Base-by-base conservation (phyloP, 768 basidiomycete species). In the Rhodotorula kratochvilovae region DNA sequence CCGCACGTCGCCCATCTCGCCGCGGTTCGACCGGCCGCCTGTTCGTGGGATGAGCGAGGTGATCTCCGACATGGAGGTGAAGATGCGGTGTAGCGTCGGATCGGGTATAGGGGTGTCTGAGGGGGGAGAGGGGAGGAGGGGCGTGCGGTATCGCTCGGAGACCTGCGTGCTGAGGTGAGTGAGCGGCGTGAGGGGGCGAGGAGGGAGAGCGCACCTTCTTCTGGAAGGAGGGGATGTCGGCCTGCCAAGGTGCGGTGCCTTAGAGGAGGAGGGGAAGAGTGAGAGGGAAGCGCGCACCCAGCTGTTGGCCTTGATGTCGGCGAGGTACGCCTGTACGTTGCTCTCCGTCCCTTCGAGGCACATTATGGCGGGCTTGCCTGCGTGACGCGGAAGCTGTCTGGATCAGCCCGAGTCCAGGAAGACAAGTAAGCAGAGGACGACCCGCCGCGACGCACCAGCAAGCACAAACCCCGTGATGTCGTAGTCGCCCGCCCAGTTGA, bases 151-250 rank as follows among this genome's bases (percentile, higher is more conserved):
- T 39, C 81, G 78, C 69, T 82, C 82, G 2, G 81, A 78, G 23
- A 82, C 78, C 78, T 81, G 33, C 33, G 17, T 15, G 54, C 54
- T 16, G 16, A 25, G 42, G 45, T 45, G 25, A 29, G 51, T 78
- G 31, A 35, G 31, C n/a, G n/a, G n/a, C n/a, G n/a, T n/a, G n/a
- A n/a, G n/a, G n/a, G n/a, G n/a, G n/a, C n/a, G n/a, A n/a, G n/a
- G n/a, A n/a, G n/a, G n/a, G n/a, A n/a, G n/a, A n/a, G 33, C 54
- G 29, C 15, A 39, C 80, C 77, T 81, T 82, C 69, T 81, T 81
- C 67, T 82, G 82, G 63, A 79, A 80, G 0, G 79, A 77, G 0
- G 82, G 82, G n/a, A 82, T 81, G 66, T 82, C 82, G 27, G 76
- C 71, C 81, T 81, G 81, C 21, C 77, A 78, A 66, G 79, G 27